Evolutionary conservation across 345 rosid species (phyloP).

Genomic region (Eucalyptus cloeziana): DNA sequence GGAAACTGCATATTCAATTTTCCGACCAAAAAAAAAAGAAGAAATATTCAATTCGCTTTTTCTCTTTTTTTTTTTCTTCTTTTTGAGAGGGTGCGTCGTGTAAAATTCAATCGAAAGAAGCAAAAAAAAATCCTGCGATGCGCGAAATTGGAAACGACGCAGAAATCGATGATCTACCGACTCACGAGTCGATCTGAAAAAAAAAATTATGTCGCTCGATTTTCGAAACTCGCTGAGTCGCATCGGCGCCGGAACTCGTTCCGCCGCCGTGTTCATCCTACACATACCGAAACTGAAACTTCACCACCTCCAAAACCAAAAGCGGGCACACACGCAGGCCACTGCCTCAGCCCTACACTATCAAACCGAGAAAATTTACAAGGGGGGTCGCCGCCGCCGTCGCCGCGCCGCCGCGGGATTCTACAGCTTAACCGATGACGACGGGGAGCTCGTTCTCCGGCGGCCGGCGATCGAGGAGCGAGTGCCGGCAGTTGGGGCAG

Average conservation of each 20-base stretch:
- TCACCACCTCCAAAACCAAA: not conserved
- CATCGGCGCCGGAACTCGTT: not conserved
- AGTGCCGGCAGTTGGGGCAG: slow-evolving; percentile 20
- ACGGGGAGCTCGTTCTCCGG: not conserved
- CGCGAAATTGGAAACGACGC: not conserved
- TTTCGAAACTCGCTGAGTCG: not conserved
- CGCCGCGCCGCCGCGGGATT: not conserved
- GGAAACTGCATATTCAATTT: not conserved
- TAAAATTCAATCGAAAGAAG: not conserved
- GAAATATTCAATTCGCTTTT: not conserved
- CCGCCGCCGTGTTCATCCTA: not conserved
- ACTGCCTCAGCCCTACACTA: not conserved
- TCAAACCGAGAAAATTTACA: not conserved
- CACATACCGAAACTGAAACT: not conserved
- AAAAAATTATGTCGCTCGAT: not conserved
- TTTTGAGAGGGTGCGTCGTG: not conserved
- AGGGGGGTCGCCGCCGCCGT: not conserved
- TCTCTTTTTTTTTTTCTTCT: not conserved
- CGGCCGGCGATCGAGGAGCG: slow-evolving; percentile 3
- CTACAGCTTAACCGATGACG: not conserved
- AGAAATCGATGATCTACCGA: not conserved
- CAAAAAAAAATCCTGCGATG: not conserved
- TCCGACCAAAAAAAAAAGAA: not conserved
- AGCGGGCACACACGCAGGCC: not conserved
- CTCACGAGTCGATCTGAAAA: not conserved